Evolutionary conservation across 2,329 filamentous ascomycete species (phyloP).

Genomic region (Neurospora crassa): DNA sequence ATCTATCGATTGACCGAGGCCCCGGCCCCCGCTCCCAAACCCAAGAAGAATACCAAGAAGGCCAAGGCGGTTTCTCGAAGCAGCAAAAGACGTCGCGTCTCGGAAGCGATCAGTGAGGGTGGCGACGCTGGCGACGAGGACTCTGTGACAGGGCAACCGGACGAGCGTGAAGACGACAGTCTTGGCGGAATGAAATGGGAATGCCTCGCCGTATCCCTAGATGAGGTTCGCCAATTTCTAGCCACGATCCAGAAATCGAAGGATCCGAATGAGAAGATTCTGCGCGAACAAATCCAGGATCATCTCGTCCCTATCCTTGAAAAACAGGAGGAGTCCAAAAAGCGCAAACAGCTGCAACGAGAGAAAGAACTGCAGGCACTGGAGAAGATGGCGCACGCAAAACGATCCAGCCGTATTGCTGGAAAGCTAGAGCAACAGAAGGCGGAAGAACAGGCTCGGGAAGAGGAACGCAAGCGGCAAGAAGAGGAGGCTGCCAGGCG

Average conservation of each 20-base stretch:
- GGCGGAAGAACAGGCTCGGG: slow-evolving; percentile 59
- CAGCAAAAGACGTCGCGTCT: slow-evolving; percentile 61
- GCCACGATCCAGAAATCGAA: slow-evolving; percentile 63
- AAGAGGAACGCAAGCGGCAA: slow-evolving; percentile 58
- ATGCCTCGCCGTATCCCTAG: slow-evolving; percentile 72
- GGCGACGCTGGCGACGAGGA: slow-evolving; percentile 30
- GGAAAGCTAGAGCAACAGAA: slow-evolving; percentile 70
- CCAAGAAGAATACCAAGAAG: slow-evolving; percentile 55
- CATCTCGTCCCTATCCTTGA: slow-evolving; percentile 80
- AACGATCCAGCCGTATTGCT: slow-evolving; percentile 84
- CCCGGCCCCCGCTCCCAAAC: slow-evolving; percentile 50
- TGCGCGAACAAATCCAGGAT: slow-evolving; percentile 62
- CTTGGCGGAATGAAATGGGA: slow-evolving; percentile 80
- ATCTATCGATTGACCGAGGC: slow-evolving; percentile 82
- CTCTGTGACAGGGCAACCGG: slow-evolving; percentile 17
- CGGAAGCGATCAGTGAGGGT: slow-evolving; percentile 26
- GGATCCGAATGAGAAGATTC: slow-evolving; percentile 74
- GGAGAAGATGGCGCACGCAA: slow-evolving; percentile 85
- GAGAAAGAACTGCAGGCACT: slow-evolving; percentile 73
- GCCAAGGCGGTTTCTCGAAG: slow-evolving; percentile 53
- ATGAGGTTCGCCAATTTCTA: slow-evolving; percentile 67
- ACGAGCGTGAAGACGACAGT: slow-evolving; percentile 45
- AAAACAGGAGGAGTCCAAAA: slow-evolving; percentile 65
- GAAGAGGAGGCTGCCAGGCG: slow-evolving; percentile 55
- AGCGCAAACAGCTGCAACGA: slow-evolving; percentile 56